Conservation (phyloP, 208 protist species). For the Trypanosoma boissoni region DNA sequence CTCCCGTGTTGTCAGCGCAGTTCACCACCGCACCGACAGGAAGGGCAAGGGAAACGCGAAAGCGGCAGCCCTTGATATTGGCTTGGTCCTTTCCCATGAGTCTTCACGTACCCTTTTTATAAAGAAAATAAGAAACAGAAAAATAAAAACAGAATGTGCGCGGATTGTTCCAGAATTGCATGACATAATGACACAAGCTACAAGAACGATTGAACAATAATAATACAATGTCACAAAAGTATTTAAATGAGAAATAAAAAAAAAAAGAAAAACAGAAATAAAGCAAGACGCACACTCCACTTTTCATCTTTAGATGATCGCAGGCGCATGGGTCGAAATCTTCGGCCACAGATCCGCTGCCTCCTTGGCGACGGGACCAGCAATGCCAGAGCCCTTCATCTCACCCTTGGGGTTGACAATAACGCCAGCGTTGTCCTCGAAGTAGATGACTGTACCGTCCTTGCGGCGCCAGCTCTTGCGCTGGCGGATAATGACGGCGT, state of each 20-base stretch:
- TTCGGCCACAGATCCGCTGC: constrained; percentile 99
- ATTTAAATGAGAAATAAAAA: constrained; percentile 2
- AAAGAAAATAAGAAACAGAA: constrained; percentile 16
- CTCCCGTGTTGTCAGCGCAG: constrained; percentile 99
- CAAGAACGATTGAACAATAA: not conserved
- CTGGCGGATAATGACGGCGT: constrained; percentile 98
- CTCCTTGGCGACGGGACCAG: constrained; percentile 99
- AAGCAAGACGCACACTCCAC: constrained; percentile 12
- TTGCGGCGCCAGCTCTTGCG: constrained; percentile 98
- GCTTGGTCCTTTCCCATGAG: constrained; percentile 89
- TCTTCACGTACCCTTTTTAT: constrained; percentile 24
- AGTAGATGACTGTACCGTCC: constrained; percentile 99
- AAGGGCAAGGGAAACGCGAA: constrained; percentile 98
- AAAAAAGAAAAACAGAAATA: constrained; percentile 24
- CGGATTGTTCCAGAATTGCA: too few species aligned
- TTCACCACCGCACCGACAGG: constrained; percentile 99
- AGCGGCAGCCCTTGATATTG: constrained; percentile 96
- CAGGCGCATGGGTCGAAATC: constrained; percentile 95
- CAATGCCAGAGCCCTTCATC: constrained; percentile 99
- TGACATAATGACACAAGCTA: not conserved
- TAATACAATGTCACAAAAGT: not conserved
- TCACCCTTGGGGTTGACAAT: constrained; percentile 99
- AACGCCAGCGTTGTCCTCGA: constrained; percentile 99
- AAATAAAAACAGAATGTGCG: constrained; percentile 9
- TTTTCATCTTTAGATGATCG: constrained; percentile 91